Percentiles rank a stretch among this genome's conserved stretches.
Evolutionary conservation across 108 stramenopile genomes (phyloP).

Genomic region (Cyclostephanos invisitatus): DNA sequence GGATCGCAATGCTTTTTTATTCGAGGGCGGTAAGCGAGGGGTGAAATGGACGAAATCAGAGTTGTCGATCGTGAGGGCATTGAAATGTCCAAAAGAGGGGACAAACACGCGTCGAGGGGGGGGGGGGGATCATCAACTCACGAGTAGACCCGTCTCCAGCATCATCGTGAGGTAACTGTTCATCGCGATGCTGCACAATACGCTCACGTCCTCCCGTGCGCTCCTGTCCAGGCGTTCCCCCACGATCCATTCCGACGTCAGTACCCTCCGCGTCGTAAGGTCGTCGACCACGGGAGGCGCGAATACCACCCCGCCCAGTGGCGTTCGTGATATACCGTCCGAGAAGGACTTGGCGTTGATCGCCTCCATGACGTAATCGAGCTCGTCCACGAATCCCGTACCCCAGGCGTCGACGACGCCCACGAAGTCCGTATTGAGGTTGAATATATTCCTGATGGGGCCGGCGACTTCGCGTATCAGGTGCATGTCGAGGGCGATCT

Average conservation of each 20-base stretch:
- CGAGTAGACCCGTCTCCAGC: slow-evolving; percentile 73
- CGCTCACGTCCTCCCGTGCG: slow-evolving; percentile 69
- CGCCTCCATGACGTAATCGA: slow-evolving; percentile 93
- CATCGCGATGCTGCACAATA: slow-evolving; percentile 88
- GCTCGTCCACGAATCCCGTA: slow-evolving; percentile 91
- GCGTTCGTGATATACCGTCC: slow-evolving; percentile 62
- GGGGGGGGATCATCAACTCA: neutral
- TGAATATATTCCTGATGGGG: slow-evolving; percentile 58
- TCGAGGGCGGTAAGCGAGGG: neutral
- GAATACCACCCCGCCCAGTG: slow-evolving; percentile 80
- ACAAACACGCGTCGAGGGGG: too few relatives aligned
- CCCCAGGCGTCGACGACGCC: slow-evolving; percentile 94
- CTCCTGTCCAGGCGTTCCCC: slow-evolving; percentile 88
- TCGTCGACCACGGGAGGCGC: slow-evolving; percentile 74
- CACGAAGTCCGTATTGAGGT: slow-evolving; percentile 81
- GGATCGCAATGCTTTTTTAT: slow-evolving; percentile 8
- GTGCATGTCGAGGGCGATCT: slow-evolving; percentile 97
- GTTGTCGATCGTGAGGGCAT: neutral
- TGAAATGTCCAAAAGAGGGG: slow-evolving; percentile 20
- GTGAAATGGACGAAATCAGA: slow-evolving; percentile 33
- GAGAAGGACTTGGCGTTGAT: slow-evolving; percentile 80
- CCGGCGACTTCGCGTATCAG: slow-evolving; percentile 82
- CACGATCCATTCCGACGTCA: slow-evolving; percentile 94
- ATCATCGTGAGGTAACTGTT: slow-evolving; percentile 90
- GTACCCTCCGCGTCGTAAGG: slow-evolving; percentile 70